Evolutionary conservation across 2,329 filamentous ascomycete genomes (phyloP).

Genomic region (Dothideomycetidae sp.): DNA sequence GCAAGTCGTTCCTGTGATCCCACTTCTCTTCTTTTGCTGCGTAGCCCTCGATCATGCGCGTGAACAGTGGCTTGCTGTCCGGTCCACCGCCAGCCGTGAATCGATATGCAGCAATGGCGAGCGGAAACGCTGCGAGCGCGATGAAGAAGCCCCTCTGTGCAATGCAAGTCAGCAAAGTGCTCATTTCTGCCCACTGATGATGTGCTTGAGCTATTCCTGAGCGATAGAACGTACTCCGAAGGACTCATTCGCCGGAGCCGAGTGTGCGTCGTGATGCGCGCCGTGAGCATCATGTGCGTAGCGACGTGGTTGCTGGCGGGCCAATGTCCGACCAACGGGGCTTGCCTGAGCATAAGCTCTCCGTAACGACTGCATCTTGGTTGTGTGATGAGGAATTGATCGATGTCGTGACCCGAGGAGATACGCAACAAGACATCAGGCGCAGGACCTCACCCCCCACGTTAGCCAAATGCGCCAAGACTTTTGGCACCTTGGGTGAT

Average conservation of each 20-base stretch:
- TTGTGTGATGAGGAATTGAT: too few relatives aligned
- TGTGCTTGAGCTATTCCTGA: slow-evolving; percentile 14
- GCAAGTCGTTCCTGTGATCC: slow-evolving; percentile 44
- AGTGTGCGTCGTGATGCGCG: slow-evolving; percentile 24
- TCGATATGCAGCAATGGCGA: slow-evolving; percentile 30
- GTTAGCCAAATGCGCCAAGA: too few relatives aligned
- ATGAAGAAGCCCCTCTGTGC: slow-evolving; percentile 36
- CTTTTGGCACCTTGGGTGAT: too few relatives aligned
- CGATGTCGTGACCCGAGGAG: too few relatives aligned
- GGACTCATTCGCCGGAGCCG: slow-evolving; percentile 31
- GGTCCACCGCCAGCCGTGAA: slow-evolving; percentile 28
- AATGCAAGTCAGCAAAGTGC: slow-evolving; percentile 9
- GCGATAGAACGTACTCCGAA: slow-evolving; percentile 34
- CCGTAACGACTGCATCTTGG: slow-evolving; percentile 32
- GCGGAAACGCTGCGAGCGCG: slow-evolving; percentile 31
- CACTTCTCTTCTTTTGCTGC: slow-evolving; percentile 38
- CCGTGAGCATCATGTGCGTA: slow-evolving; percentile 23
- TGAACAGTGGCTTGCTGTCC: slow-evolving; percentile 28
- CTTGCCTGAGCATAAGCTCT: slow-evolving; percentile 30
- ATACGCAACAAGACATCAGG: too few relatives aligned
- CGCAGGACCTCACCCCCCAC: too few relatives aligned
- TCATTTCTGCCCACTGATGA: slow-evolving; percentile 10
- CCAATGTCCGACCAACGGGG: slow-evolving; percentile 22
- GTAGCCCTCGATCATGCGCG: slow-evolving; percentile 43
- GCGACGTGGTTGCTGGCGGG: slow-evolving; percentile 28